phyloP scores from a whole-genome alignment of 1,284 basidiomycete species.

The Apiotrichum siamense region DNA sequence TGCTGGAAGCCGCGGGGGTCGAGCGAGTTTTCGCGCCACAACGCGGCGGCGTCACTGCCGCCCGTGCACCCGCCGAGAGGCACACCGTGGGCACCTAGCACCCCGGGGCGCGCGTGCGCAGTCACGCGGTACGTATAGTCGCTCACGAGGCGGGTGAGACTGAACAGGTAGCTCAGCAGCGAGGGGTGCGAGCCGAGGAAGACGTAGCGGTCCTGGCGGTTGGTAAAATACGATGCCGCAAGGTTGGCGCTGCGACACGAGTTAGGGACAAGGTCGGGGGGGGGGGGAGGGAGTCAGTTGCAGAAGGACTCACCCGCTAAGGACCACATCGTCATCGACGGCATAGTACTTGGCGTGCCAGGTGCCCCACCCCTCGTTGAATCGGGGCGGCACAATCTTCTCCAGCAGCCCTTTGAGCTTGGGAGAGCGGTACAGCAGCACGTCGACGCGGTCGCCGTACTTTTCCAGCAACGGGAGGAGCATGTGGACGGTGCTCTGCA shows the following conservation, averaged over 20 bases:
- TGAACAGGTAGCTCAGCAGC: conserved; percentile 75
- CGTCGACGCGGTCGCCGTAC: conserved; percentile 68
- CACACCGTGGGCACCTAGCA: conserved; percentile 10
- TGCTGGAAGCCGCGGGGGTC: conserved; percentile 36
- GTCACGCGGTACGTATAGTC: conserved; percentile 61
- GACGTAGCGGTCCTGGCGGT: conserved; percentile 91
- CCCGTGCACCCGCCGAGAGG: conserved; percentile 3
- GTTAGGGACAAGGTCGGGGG: not conserved
- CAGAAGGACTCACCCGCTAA: conserved; percentile 69
- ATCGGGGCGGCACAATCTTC: conserved; percentile 76
- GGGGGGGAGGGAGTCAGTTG: not conserved
- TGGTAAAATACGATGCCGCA: conserved; percentile 86
- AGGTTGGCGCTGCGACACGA: conserved; percentile 74
- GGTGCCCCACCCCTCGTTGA: conserved; percentile 97
- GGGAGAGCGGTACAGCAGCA: conserved; percentile 79
- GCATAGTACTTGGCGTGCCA: conserved; percentile 98
- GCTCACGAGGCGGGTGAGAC: conserved; percentile 65
- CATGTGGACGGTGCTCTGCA: conserved; percentile 61
- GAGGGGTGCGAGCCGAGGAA: conserved; percentile 60
- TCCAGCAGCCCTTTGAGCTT: conserved; percentile 69
- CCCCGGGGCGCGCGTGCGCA: conserved; percentile 7
- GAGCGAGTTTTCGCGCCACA: conserved; percentile 17
- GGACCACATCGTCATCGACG: conserved; percentile 82
- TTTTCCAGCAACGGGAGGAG: conserved; percentile 65
- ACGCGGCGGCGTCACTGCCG: conserved; percentile 7